These are phyloP conservation scores for Hypericum androsaemum DNA, from an alignment of 345 rosid genomes.

Conservation along the genomic window DNA sequence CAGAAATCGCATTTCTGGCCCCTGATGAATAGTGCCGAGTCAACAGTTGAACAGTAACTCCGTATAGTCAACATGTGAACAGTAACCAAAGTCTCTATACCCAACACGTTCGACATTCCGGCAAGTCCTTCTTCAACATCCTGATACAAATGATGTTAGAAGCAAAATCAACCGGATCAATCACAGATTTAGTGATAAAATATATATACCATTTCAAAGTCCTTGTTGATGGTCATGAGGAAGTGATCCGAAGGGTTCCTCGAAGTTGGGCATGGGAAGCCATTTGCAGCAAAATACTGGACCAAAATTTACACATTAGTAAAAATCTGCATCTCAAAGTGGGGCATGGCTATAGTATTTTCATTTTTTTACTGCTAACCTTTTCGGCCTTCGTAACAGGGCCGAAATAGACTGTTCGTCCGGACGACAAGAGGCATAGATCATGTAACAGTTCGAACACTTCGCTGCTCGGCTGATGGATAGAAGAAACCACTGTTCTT, in stretches of 20 bases:
- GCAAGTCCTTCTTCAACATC: conserved; percentile 21
- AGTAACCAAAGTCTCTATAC: no score
- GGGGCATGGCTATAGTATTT: background rate
- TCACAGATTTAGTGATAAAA: background rate
- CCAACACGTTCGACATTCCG: background rate
- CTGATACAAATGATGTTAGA: conserved; percentile 1
- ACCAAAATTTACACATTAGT: background rate
- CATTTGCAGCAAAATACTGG: conserved; percentile 28
- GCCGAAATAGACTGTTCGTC: conserved; percentile 17
- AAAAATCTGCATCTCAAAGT: background rate
- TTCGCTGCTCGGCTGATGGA: conserved; percentile 21
- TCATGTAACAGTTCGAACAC: conserved; percentile 15
- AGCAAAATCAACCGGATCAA: background rate
- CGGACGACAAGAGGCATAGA: conserved; percentile 20
- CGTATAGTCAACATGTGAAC: no score
- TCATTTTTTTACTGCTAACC: conserved; percentile 1
- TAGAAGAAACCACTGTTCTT: conserved; percentile 15
- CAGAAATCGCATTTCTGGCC: no score
- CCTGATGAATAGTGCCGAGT: no score
- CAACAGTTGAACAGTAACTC: no score
- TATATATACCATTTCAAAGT: conserved; percentile 22
- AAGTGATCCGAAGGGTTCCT: conserved; percentile 34
- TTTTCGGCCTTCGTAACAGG: conserved; percentile 17
- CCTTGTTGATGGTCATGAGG: conserved; percentile 27
- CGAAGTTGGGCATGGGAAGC: conserved; percentile 29